phyloP scores from a whole-genome alignment of 129 eudicot species.

The Pseudognaphalium luteoalbum region DNA sequence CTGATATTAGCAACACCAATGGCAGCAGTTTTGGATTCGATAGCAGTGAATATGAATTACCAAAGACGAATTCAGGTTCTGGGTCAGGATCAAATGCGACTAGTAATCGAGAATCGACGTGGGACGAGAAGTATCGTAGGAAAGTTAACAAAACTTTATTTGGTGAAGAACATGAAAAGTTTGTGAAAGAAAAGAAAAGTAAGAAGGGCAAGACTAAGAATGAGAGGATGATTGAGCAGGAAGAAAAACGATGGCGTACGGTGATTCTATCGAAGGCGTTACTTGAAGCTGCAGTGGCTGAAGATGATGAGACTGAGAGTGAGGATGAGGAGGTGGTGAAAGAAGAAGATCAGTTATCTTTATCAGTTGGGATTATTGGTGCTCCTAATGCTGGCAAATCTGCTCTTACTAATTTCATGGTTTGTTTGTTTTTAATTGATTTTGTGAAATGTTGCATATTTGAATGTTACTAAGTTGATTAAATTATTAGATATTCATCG shows the following conservation, averaged over 20 bases:
- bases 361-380: slow-evolving; percentile 95
- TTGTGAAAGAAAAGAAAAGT: slow-evolving; percentile 24
- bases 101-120: slow-evolving; percentile 28
- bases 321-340: slow-evolving; percentile 46
- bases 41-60: slow-evolving; percentile 58
- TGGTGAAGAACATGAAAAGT: slow-evolving; percentile 44
- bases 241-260: slow-evolving; percentile 49
- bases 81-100: slow-evolving; percentile 20
- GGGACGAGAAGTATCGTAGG: slow-evolving; percentile 73
- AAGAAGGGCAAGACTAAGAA: slow-evolving; percentile 24
- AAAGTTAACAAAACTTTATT: slow-evolving; percentile 55
- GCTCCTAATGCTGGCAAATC: slow-evolving; percentile 99
- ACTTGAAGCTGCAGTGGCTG: slow-evolving; percentile 61
- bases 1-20: slow-evolving; percentile 18
- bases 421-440: slow-evolving; percentile 24
- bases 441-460: background rate
- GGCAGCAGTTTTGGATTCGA: slow-evolving; percentile 48
- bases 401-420: slow-evolving; percentile 89
- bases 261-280: slow-evolving; percentile 51
- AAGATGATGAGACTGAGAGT: slow-evolving; percentile 47
- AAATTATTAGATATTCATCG: background rate
- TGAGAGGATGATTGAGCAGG: slow-evolving; percentile 48
- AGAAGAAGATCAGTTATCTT: slow-evolving; percentile 78
- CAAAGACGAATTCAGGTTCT: slow-evolving; percentile 12
- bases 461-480: background rate